Percentiles rank a stretch among this genome's conserved stretches.
Evolutionary conservation across 176 grass and related monocot genomes (phyloP).

Genomic region (Panicum miliaceum): DNA sequence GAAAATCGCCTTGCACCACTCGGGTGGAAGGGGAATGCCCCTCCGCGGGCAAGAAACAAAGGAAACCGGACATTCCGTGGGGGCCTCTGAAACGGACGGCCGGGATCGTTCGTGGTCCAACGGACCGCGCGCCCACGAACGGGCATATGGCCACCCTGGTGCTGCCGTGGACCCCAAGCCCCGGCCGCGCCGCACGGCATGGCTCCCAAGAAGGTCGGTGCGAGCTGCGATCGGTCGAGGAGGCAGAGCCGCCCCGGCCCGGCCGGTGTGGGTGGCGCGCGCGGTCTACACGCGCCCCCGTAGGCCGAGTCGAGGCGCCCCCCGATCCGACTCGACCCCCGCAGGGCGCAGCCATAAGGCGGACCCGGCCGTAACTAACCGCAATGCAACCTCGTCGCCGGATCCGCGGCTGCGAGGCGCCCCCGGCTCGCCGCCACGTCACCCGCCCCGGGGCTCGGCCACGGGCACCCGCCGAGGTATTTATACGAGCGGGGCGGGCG

Average conservation of each 20-base stretch:
- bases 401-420: constrained; percentile 21
- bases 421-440: constrained; percentile 36
- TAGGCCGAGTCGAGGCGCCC: too few relatives aligned
- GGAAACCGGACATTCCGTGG: background rate
- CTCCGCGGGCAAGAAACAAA: background rate
- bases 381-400: constrained; percentile 37
- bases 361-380: constrained; percentile 29
- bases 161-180: background rate
- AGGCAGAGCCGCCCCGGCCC: background rate
- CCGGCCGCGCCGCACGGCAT: constrained; percentile 15
- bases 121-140: background rate
- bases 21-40: background rate
- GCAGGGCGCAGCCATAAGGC: background rate
- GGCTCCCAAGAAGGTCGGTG: background rate
- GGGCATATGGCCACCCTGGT: background rate
- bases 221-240: too few relatives aligned
- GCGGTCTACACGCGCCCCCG: background rate
- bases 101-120: constrained; percentile 27
- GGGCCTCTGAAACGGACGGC: constrained; percentile 42
- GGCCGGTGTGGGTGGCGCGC: background rate
- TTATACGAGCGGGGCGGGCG: constrained; percentile 46
- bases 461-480: constrained; percentile 43
- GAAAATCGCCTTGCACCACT: background rate
- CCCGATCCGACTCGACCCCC: background rate
- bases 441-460: constrained; percentile 11